A percentile compares a stretch with the other conserved stretches of the same genome.
Conservation (phyloP, 2,329 filamentous ascomycete species). For the Sporothrix phasma region DNA sequence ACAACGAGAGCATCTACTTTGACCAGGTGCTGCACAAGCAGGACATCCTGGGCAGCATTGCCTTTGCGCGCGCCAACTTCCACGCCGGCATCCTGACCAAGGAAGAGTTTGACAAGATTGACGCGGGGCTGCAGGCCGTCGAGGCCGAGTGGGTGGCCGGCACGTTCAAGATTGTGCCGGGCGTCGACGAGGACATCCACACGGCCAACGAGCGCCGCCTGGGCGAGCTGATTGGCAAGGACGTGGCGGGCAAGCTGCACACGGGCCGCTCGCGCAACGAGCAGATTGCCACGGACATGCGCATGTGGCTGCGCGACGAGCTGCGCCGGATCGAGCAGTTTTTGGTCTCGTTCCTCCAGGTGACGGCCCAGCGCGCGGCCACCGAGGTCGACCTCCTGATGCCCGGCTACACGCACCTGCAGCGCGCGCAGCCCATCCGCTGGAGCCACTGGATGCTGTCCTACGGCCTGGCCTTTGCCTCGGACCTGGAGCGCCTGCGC, state of each 20-base stretch:
- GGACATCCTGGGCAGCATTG: slow-evolving; percentile 71
- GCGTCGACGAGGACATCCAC: slow-evolving; percentile 52
- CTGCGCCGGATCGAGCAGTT: slow-evolving; percentile 59
- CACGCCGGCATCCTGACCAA: slow-evolving; percentile 63
- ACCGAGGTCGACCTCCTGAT: slow-evolving; percentile 67
- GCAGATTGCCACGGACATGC: slow-evolving; percentile 84
- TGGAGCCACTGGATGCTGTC: slow-evolving; percentile 78
- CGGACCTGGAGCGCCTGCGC: slow-evolving; percentile 67
- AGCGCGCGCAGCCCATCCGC: slow-evolving; percentile 68
- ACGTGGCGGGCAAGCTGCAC: slow-evolving; percentile 79
- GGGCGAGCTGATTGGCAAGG: slow-evolving; percentile 77
- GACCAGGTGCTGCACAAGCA: slow-evolving; percentile 70
- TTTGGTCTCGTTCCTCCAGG: slow-evolving; percentile 59
- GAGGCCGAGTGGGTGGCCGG: slow-evolving; percentile 43
- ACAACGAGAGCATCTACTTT: slow-evolving; percentile 73
- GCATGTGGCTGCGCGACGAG: slow-evolving; percentile 74
- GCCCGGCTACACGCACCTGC: slow-evolving; percentile 82
- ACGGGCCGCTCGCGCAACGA: slow-evolving; percentile 83
- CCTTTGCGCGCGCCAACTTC: slow-evolving; percentile 70
- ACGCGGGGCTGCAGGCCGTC: slow-evolving; percentile 54
- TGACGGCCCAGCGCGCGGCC: slow-evolving; percentile 60
- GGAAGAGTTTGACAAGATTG: slow-evolving; percentile 64
- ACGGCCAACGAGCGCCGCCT: slow-evolving; percentile 63
- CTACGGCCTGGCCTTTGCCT: slow-evolving; percentile 59
- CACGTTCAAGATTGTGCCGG: slow-evolving; percentile 41